Evolutionary conservation across 1,139 yeast genomes (phyloP), one percentile per base, ranked within the genome.

Genomic region (Saccharomyces hybrid): DNA sequence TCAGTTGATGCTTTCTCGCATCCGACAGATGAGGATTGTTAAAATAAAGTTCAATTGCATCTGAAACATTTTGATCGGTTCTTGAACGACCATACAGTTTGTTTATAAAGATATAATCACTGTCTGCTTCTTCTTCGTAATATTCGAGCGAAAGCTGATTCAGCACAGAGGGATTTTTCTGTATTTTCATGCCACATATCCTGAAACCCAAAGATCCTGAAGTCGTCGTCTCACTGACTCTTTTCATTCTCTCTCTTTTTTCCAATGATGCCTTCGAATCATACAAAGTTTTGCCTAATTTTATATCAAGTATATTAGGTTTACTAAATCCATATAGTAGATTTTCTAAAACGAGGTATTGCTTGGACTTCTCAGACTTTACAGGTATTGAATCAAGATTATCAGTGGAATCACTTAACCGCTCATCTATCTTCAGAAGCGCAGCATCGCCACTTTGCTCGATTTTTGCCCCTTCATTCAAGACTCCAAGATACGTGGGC

Each of bases 171-270:
- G 41, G 13, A 46, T 16, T 60, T 51, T 46, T 60, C 66, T 48
- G 77, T 2, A 86, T 70, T 62, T 84, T 85, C 95, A 93, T 88
- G 0, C 99, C 99, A 62, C 98, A 91, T 1, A 93, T 79, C 56
- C 99, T 74, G 60, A 86, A 82, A 23, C 82, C 78, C 19, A 88
- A 73, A 1, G 84, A 72, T 0, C 97, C 96, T 52, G 95, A 85
- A 1, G 98, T 93, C 1, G 98, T 91, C 0, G 75, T 59, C 1
- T 71, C 67, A 47, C 95, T 79, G 0, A 93, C 97, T 46, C 76
- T 70, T 34, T 73, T 74, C 62, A 93, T 72, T 47, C 98, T 68
- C 47, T 72, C 72, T 16, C 73, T 75, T 65, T 93, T 93, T 34
- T 83, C 96, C 0, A 64, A 70, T 1, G 76, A 53, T 0, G 88